A percentile compares a stretch with the other conserved stretches of the same genome.
Evolutionary conservation across 495 filamentous ascomycete species (phyloP).

Genomic region (Staphylotrichum longicolle): DNA sequence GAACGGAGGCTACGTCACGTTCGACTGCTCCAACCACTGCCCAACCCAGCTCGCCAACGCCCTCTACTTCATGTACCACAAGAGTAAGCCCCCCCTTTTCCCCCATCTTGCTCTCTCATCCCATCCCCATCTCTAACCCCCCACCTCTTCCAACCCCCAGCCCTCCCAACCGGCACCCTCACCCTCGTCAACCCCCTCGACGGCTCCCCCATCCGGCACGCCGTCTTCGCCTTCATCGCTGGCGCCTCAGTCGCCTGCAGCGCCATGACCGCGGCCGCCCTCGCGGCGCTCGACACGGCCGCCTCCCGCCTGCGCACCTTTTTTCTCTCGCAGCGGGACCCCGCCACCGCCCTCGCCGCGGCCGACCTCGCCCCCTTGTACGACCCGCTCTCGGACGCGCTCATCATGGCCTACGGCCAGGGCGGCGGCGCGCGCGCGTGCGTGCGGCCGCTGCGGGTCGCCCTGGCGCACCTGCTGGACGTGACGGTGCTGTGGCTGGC

Average conservation of each 20-base stretch:
- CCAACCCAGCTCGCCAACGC: slow-evolving; percentile 14
- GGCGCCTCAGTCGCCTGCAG: slow-evolving; percentile 16
- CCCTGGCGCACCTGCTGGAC: slow-evolving; percentile 26
- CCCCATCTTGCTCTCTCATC: neutral
- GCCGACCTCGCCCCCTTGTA: slow-evolving; percentile 18
- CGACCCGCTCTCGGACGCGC: slow-evolving; percentile 17
- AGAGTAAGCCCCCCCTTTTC: slow-evolving; percentile 10
- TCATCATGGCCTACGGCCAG: slow-evolving; percentile 24
- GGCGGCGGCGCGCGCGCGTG: neutral
- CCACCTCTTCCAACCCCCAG: neutral
- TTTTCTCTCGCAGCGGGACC: neutral
- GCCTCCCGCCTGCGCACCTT: slow-evolving; percentile 7
- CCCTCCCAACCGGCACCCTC: neutral
- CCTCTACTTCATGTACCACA: slow-evolving; percentile 30
- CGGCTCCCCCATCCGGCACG: slow-evolving; percentile 11
- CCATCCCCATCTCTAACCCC: neutral
- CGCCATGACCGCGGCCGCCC: slow-evolving; percentile 17
- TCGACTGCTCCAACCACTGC: slow-evolving; percentile 12
- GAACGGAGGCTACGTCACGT: slow-evolving; percentile 12
- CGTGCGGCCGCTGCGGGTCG: slow-evolving; percentile 16
- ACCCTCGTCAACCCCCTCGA: slow-evolving; percentile 5
- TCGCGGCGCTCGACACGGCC: slow-evolving; percentile 11
- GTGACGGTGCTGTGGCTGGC: slow-evolving; percentile 17
- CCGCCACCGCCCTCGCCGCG: neutral
- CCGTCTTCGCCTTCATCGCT: slow-evolving; percentile 24